phyloP scores from a whole-genome alignment of 129 eudicot genomes.

The Oenanthe sinensis region DNA sequence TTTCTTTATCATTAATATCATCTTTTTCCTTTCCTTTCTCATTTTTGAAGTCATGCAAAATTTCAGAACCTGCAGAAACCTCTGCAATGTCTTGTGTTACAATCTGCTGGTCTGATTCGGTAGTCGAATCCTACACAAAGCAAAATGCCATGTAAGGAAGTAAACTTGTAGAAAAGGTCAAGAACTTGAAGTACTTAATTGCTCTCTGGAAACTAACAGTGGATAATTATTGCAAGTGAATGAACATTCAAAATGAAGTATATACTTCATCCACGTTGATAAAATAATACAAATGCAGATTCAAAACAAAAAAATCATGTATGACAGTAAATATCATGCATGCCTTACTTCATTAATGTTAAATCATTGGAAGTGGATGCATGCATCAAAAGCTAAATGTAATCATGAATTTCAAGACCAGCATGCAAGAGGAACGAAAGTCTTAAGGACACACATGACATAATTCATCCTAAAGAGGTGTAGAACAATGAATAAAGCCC shows the following conservation, averaged over 20 bases:
- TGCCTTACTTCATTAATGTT: neutral
- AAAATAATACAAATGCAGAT: neutral
- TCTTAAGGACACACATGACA: neutral
- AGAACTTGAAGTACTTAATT: neutral
- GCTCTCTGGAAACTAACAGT: neutral
- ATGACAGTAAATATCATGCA: neutral
- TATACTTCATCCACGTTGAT: neutral
- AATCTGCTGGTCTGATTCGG: constrained; percentile 61
- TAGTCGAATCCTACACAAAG: constrained; percentile 39
- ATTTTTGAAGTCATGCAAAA: constrained; percentile 36
- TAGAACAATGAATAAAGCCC: neutral
- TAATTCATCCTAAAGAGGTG: neutral
- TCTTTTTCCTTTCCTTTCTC: constrained; percentile 71
- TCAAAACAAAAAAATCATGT: neutral
- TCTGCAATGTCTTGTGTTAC: constrained; percentile 45
- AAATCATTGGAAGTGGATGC: neutral
- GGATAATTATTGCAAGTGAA: neutral
- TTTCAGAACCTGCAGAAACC: constrained; percentile 45
- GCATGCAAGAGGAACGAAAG: neutral
- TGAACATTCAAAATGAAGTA: neutral
- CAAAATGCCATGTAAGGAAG: constrained; percentile 9
- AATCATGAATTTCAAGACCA: neutral
- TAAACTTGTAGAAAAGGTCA: neutral
- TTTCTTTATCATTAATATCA: constrained; percentile 50
- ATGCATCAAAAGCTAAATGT: neutral